Base-by-base conservation (phyloP, 768 basidiomycete genomes). In the Cyclocybe cylindracea region DNA sequence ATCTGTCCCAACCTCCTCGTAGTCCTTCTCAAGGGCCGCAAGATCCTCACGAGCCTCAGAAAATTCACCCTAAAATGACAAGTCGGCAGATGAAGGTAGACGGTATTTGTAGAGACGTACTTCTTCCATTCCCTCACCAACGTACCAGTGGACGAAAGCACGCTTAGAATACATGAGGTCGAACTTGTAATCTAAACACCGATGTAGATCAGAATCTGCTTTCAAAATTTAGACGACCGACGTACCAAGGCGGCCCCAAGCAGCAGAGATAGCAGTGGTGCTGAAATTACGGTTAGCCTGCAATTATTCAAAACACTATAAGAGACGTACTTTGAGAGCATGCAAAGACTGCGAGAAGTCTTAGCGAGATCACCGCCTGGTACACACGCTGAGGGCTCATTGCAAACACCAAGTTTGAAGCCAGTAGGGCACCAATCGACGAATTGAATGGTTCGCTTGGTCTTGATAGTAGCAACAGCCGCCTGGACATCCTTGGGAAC, bases 71-170 rank as follows among this genome's bases (percentile, higher is more conserved):
- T 84, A 54, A 16, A 40, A 18, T 32, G 29, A 48, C 14, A 43
- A 48, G 5, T 56, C 7, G 48, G 43, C 34, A 39, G 14, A 18
- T 16, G 36, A 50, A 9, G 6, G 10, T 32, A 7, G 35, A 31
- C 39, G 18, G 38, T 8, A 19, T 5, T 7, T 10, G 32, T 4
- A 6, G 7, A 18, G 32, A 53, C 57, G 35, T 51, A 63, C 62
- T 47, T 98, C 96, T 69, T 98, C 96, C 96, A 98, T 98, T 77
- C 96, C 96, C 75, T 98, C 95, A 63, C 95, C 95, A 54, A 97
- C 95, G 65, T 95, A 96, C 94, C 93, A 90, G 71, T 91, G 88
- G 31, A 90, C 87, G 59, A 92, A 92, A 46, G 91, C 91, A 69
- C 91, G 90, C 70, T 92, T 96, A 55, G 93, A 94, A 79, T 96